Conservation (phyloP, 202 grass and related monocot genomes). For the Zoysia matrella region DNA sequence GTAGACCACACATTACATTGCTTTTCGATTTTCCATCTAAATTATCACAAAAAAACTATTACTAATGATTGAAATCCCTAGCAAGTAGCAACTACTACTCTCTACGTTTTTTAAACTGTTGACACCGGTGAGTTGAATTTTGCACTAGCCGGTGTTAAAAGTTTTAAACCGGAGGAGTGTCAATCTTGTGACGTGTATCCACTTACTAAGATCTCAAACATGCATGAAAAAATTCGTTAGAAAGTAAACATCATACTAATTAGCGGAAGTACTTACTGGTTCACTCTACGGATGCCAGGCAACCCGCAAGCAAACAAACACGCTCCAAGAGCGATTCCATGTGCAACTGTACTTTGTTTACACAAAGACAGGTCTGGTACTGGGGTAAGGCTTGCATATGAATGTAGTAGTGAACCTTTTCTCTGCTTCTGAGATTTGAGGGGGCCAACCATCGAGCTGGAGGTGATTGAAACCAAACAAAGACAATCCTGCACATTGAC, state of each 20-base stretch:
- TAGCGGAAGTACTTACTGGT: constrained; percentile 32
- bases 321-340: constrained; percentile 48
- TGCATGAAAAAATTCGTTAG: neutral
- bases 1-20: neutral
- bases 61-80: too few species aligned
- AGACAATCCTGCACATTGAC: constrained; percentile 61
- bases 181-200: too few species aligned
- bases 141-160: too few species aligned
- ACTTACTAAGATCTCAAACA: neutral
- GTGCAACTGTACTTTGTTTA: constrained; percentile 61
- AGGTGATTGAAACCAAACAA: constrained; percentile 18
- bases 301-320: constrained; percentile 36
- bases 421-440: constrained; percentile 59
- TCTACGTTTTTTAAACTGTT: too few species aligned
- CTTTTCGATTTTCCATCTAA: neutral
- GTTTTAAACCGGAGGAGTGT: too few species aligned
- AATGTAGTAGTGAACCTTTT: constrained; percentile 39
- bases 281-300: constrained; percentile 34
- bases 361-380: constrained; percentile 24
- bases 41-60: neutral
- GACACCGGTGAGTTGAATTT: too few species aligned
- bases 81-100: neutral
- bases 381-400: constrained; percentile 24
- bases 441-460: constrained; percentile 47
- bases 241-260: neutral